A percentile compares a stretch with the other conserved stretches of the same genome.
Evolutionary conservation across 345 rosid genomes (phyloP).

Genomic region (Limnanthes douglasii): DNA sequence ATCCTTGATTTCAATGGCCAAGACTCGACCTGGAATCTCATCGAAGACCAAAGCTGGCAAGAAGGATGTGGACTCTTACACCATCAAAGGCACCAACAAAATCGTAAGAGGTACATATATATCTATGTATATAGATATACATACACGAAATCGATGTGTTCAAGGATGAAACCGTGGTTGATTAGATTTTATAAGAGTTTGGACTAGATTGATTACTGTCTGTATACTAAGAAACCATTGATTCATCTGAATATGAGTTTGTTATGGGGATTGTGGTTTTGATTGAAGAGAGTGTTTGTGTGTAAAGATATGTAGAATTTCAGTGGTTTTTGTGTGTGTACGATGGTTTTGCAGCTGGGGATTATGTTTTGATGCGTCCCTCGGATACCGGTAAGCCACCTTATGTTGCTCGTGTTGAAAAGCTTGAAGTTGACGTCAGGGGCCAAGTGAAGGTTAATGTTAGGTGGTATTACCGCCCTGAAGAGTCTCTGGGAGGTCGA

Average conservation of each 20-base stretch:
- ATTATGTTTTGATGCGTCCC: constrained; percentile 84
- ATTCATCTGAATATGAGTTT: constrained; percentile 3
- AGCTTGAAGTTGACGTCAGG: constrained; percentile 56
- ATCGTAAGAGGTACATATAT: constrained; percentile 33
- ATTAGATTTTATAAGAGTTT: background rate
- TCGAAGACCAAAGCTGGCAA: constrained; percentile 29
- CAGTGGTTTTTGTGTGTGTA: constrained; percentile 4
- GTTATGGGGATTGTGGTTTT: background rate
- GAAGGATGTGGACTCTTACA: constrained; percentile 45
- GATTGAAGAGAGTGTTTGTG: background rate
- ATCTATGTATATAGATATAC: background rate
- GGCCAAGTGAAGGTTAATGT: constrained; percentile 59
- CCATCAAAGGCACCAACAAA: constrained; percentile 56
- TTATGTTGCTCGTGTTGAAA: constrained; percentile 68
- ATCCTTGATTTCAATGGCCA: constrained; percentile 44
- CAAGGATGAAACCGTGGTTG: background rate
- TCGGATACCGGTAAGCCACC: constrained; percentile 58
- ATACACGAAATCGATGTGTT: background rate
- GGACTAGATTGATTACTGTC: background rate
- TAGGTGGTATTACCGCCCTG: constrained; percentile 84
- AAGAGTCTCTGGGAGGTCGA: constrained; percentile 75
- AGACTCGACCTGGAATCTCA: constrained; percentile 51
- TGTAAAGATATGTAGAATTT: background rate
- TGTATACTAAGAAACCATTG: background rate
- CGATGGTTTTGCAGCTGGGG: constrained; percentile 33